A percentile compares a stretch with the other conserved stretches of the same genome.
These are phyloP conservation scores for Acorus calamus DNA, from an alignment of 106 monocot species.

Conservation along the genomic window DNA sequence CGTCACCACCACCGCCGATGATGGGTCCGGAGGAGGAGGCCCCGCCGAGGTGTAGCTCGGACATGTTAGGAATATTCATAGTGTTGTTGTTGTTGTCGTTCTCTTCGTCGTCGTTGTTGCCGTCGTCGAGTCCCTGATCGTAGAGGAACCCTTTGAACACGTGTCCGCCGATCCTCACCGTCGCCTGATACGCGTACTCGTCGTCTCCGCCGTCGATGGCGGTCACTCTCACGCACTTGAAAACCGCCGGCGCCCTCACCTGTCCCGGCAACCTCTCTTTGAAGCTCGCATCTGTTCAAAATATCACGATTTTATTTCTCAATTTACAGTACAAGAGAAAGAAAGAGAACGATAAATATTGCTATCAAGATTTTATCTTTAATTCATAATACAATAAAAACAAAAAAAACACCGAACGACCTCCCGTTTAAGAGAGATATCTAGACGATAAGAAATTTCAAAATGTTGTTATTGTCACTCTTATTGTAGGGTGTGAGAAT, in stretches of 20 bases:
- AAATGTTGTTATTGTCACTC: no score
- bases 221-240: conserved; percentile 61
- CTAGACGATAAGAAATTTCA: no score
- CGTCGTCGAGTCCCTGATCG: conserved; percentile 42
- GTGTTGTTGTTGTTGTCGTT: conserved; percentile 5
- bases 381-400: no score
- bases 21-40: conserved; percentile 1
- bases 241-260: conserved; percentile 60
- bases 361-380: no score
- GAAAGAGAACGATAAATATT: no score
- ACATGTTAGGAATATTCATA: conserved; percentile 34
- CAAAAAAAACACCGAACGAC: no score
- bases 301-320: no score
- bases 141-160: conserved; percentile 55
- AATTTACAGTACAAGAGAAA: no score
- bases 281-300: conserved; percentile 16
- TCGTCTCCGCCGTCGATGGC: conserved; percentile 65
- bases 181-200: conserved; percentile 44
- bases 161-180: conserved; percentile 47
- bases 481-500: background rate
- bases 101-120: conserved; percentile 1
- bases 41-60: conserved; percentile 51
- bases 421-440: no score
- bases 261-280: conserved; percentile 40
- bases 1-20: conserved; percentile 25